phyloP scores from a whole-genome alignment of 179 eudicot genomes.

The Heliamphora pulchella region DNA sequence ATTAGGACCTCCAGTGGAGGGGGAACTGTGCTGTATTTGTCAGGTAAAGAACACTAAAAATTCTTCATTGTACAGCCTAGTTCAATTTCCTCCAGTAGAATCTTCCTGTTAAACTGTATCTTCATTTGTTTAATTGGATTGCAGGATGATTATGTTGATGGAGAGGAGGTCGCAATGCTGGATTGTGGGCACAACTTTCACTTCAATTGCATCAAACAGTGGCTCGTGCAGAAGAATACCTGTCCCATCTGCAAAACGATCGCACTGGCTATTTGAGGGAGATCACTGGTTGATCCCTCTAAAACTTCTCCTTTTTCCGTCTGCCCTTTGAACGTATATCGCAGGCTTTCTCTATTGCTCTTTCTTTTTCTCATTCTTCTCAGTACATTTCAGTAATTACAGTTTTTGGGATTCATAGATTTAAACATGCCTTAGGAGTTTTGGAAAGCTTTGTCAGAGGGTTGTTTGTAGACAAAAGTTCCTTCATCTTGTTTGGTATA shows the following conservation, averaged over 20 bases:
- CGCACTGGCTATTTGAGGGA: conserved; percentile 6
- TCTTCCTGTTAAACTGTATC: not conserved
- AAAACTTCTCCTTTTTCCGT: not conserved
- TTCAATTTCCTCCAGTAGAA: not conserved
- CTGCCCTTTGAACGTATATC: not conserved
- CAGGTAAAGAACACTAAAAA: conserved; percentile 12
- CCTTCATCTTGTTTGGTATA: not conserved
- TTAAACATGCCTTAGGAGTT: not conserved
- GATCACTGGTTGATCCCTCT: not conserved
- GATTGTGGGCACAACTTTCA: conserved; percentile 26
- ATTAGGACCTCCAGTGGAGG: not conserved
- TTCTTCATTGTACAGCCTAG: not conserved
- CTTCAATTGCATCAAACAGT: conserved; percentile 23
- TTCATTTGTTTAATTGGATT: not conserved
- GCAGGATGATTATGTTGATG: conserved; percentile 17
- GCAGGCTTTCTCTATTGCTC: not conserved
- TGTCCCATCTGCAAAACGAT: conserved; percentile 28
- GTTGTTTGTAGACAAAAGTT: not conserved
- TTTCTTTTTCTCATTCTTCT: not conserved
- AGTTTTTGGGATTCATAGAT: not conserved
- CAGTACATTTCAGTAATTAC: not conserved
- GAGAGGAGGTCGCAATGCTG: conserved; percentile 12
- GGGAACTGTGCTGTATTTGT: conserved; percentile 10
- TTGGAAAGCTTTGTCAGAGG: not conserved
- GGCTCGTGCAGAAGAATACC: conserved; percentile 22